These are phyloP conservation scores for Rubia tinctorum DNA, from an alignment of 305 asterid genomes.

Conservation along the genomic window DNA sequence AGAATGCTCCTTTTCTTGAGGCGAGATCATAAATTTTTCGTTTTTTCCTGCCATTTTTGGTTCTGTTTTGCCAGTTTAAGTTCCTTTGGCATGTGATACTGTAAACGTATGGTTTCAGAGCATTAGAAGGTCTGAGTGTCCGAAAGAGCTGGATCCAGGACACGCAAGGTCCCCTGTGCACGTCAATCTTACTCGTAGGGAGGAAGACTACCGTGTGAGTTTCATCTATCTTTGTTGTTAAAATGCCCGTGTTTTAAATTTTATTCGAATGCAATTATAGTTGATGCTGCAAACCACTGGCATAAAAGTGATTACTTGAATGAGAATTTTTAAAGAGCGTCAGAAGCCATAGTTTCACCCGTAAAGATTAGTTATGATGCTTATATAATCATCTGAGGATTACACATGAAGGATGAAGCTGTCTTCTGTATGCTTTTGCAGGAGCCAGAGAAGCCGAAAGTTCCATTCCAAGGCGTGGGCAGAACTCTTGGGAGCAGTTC, in stretches of 20 bases:
- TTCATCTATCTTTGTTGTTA: not conserved
- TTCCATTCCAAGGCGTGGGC: conserved; percentile 70
- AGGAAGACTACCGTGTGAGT: conserved; percentile 75
- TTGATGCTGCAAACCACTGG: not conserved
- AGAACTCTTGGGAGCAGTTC: conserved; percentile 78
- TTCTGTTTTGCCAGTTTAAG: not conserved
- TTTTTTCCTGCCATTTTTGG: not conserved
- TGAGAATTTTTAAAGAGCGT: not conserved
- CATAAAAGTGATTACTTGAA: not conserved
- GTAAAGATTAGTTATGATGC: not conserved
- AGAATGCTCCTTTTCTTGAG: conserved; percentile 77
- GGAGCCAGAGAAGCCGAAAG: conserved; percentile 55
- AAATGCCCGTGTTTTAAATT: too few species aligned
- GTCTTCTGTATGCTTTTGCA: conserved; percentile 25
- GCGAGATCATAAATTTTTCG: conserved; percentile 28
- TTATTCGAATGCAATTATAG: not conserved
- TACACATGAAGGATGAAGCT: not conserved
- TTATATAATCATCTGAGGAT: not conserved
- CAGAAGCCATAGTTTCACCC: not conserved
- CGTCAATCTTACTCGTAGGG: conserved; percentile 81
- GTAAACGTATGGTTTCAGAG: conserved; percentile 49
- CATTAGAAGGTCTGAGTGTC: conserved; percentile 77
- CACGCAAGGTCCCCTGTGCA: conserved; percentile 63
- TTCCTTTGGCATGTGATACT: not conserved
- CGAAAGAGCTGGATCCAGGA: conserved; percentile 82